A percentile compares a stretch with the other conserved stretches of the same genome.
Conservation (phyloP, 768 basidiomycete genomes). For the Tulasnella calospora region DNA sequence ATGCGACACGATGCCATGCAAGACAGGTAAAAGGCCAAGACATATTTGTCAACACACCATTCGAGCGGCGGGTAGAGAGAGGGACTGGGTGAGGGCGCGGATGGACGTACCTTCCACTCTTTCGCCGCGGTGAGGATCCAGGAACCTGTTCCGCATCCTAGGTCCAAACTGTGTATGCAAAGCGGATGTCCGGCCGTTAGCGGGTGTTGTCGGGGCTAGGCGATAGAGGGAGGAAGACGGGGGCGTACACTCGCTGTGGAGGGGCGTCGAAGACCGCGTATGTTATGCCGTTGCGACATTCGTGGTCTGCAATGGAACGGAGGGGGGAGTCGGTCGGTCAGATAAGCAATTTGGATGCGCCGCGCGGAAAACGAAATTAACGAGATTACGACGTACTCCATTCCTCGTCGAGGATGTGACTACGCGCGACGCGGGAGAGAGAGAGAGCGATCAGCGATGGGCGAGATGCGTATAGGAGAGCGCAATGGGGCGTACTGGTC, state of each 20-base stretch:
- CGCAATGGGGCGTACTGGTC: constrained; percentile 22
- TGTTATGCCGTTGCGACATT: constrained; percentile 48
- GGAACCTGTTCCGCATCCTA: constrained; percentile 72
- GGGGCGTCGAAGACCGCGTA: constrained; percentile 60
- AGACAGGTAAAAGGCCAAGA: background rate
- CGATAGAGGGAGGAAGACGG: constrained; percentile 7
- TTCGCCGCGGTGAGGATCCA: constrained; percentile 66
- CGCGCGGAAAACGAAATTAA: background rate
- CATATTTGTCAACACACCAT: background rate
- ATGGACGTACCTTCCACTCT: constrained; percentile 51
- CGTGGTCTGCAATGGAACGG: constrained; percentile 1
- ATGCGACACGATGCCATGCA: background rate
- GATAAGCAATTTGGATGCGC: background rate
- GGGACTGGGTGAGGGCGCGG: constrained; percentile 8
- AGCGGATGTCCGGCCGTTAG: constrained; percentile 16
- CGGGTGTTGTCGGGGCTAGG: background rate
- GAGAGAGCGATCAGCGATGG: background rate
- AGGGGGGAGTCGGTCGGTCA: background rate
- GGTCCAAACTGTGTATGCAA: constrained; percentile 49
- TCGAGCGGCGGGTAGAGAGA: background rate
- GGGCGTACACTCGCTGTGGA: constrained; percentile 57
- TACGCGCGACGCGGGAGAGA: background rate
- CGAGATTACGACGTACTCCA: constrained; percentile 17
- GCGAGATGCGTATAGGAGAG: background rate
- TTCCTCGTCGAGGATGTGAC: constrained; percentile 19